Evolutionary conservation across 352 stramenopile species (phyloP).

Genomic region (Globisporangium uncinulatum): DNA sequence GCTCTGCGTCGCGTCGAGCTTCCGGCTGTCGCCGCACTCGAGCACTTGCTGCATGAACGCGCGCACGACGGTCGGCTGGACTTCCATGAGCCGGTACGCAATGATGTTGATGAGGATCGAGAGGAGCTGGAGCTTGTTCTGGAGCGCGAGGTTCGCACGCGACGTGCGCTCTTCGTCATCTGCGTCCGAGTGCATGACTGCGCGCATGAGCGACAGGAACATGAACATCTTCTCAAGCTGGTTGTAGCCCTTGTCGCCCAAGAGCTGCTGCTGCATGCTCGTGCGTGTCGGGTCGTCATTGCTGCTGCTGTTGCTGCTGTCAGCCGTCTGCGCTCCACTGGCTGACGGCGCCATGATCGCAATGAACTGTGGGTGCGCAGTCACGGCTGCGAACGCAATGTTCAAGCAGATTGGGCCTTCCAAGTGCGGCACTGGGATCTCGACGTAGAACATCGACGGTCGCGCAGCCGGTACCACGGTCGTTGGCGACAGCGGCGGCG

Average conservation of each 20-base stretch:
- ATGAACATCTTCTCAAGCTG: constrained; percentile 84
- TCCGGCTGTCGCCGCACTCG: constrained; percentile 15
- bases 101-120: constrained; percentile 84
- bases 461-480: constrained; percentile 14
- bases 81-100: constrained; percentile 68
- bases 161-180: constrained; percentile 12
- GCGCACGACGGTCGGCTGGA: constrained; percentile 37
- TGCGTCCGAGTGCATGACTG: constrained; percentile 53
- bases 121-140: constrained; percentile 81
- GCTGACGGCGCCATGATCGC: constrained; percentile 44
- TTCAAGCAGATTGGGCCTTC: constrained; percentile 73
- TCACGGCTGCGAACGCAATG: constrained; percentile 77
- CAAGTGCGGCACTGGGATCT: constrained; percentile 66
- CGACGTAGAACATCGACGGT: constrained; percentile 85
- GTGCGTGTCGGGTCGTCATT: constrained; percentile 14
- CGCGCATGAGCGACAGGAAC: constrained; percentile 76
- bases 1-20: constrained; percentile 33
- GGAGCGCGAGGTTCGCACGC: constrained; percentile 63
- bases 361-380: constrained; percentile 77
- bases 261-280: constrained; percentile 57
- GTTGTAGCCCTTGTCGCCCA: constrained; percentile 86
- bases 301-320: constrained; percentile 2
- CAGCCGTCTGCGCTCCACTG: constrained; percentile 14
- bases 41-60: constrained; percentile 54
- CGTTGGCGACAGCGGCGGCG: constrained; percentile 22